Evolutionary conservation across 495 filamentous ascomycete genomes (phyloP).

Genomic region (Daldinia childiae): DNA sequence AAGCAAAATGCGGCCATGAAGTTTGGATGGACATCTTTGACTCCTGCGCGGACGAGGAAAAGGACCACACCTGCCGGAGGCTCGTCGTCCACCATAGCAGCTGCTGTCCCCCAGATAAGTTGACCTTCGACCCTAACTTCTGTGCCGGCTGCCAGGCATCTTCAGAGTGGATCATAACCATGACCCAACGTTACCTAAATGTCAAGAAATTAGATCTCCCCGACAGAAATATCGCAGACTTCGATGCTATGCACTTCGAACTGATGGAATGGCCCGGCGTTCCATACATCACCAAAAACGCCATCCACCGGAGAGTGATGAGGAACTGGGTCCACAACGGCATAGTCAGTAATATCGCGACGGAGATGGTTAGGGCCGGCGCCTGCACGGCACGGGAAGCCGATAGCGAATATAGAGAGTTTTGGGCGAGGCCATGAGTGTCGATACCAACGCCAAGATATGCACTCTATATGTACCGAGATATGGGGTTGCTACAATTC

Average conservation of each 20-base stretch:
- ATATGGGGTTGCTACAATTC: not conserved
- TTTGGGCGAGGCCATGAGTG: not conserved
- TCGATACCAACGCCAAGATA: not conserved
- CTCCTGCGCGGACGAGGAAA: not conserved
- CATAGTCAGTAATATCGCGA: not conserved
- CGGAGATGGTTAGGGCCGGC: not conserved
- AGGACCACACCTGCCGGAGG: not conserved
- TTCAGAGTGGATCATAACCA: not conserved
- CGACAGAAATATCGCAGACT: not conserved
- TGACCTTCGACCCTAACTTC: not conserved
- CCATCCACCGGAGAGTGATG: not conserved
- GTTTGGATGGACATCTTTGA: not conserved
- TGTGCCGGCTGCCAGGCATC: conserved; percentile 4
- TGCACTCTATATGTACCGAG: not conserved
- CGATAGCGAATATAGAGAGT: not conserved
- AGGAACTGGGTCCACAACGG: not conserved
- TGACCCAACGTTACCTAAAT: not conserved
- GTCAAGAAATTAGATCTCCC: not conserved
- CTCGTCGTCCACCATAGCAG: not conserved
- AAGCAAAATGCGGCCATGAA: not conserved
- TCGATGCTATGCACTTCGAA: conserved; percentile 5
- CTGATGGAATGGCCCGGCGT: not conserved
- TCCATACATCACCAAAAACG: not conserved
- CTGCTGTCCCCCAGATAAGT: not conserved
- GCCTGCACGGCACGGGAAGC: conserved; percentile 1